Percentiles rank a stretch among this genome's conserved stretches.
Evolutionary conservation across 2,329 filamentous ascomycete genomes (phyloP).

Genomic region (Aureobasidium sp.): DNA sequence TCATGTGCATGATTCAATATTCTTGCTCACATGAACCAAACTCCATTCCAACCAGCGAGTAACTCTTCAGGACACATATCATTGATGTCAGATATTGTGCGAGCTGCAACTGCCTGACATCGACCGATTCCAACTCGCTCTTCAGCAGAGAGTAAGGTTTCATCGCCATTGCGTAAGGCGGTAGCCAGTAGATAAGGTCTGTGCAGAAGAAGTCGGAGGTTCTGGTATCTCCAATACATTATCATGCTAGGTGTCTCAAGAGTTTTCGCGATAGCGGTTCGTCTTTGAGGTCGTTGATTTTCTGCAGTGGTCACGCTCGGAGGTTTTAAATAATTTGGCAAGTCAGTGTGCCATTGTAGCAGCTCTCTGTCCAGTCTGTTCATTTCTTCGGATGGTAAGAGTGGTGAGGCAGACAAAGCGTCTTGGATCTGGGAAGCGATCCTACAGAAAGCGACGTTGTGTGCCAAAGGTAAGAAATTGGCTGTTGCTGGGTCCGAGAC

Average conservation of each 20-base stretch:
- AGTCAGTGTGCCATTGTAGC: conserved; percentile 63
- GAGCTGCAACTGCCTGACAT: conserved; percentile 62
- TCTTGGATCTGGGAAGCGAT: conserved; percentile 74
- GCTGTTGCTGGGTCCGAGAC: conserved; percentile 46
- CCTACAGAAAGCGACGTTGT: conserved; percentile 74
- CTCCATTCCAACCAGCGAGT: conserved; percentile 73
- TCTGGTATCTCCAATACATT: conserved; percentile 79
- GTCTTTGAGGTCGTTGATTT: conserved; percentile 14
- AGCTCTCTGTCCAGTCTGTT: conserved; percentile 61
- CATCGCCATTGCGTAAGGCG: conserved; percentile 50
- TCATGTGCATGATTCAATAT: too few relatives aligned
- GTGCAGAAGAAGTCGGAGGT: conserved; percentile 68
- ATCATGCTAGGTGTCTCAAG: conserved; percentile 64
- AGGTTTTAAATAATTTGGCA: conserved; percentile 45
- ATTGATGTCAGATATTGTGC: conserved; percentile 66
- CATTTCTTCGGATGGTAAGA: conserved; percentile 61
- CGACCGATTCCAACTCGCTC: conserved; percentile 62
- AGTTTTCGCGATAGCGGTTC: conserved; percentile 53
- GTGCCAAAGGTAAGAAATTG: conserved; percentile 62
- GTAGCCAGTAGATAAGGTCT: conserved; percentile 61
- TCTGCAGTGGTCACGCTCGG: neutral
- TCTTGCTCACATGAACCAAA: conserved; percentile 57
- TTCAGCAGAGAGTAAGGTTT: conserved; percentile 49
- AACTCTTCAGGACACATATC: conserved; percentile 64
- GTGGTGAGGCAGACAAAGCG: conserved; percentile 60